These are phyloP conservation scores for Botrytis hyacinthi DNA, from an alignment of 2,329 filamentous ascomycete genomes.

Conservation along the genomic window DNA sequence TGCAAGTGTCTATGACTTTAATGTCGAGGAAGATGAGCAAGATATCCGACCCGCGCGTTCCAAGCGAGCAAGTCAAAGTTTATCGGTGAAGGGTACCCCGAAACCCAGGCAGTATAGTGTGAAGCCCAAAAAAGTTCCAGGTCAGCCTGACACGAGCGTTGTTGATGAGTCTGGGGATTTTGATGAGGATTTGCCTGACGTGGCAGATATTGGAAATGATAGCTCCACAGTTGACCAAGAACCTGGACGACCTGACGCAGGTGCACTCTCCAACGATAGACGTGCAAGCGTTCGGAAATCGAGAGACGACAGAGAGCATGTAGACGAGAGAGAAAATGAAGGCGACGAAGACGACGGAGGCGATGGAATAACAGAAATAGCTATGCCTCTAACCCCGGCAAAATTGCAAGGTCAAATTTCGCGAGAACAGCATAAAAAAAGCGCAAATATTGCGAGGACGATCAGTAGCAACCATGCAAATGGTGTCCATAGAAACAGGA, in stretches of 20 bases:
- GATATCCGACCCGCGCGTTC: not conserved
- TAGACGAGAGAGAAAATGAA: not conserved
- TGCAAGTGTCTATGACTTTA: not conserved
- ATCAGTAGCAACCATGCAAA: conserved; percentile 4
- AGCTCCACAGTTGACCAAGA: not conserved
- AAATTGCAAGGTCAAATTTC: not conserved
- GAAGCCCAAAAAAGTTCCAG: conserved; percentile 15
- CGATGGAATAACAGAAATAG: not conserved
- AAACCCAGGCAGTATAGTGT: not conserved
- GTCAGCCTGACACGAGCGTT: conserved; percentile 13
- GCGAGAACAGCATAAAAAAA: not conserved
- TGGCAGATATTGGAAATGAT: not conserved
- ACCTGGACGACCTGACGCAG: not conserved
- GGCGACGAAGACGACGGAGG: not conserved
- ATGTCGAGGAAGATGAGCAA: not conserved
- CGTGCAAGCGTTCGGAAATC: not conserved
- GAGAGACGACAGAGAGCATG: not conserved
- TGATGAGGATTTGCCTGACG: not conserved
- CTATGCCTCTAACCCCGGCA: not conserved
- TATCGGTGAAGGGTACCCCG: not conserved
- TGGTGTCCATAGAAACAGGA: not conserved
- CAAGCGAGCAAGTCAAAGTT: not conserved
- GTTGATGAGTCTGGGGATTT: not conserved
- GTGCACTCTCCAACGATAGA: not conserved
- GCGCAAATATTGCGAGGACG: not conserved